These are phyloP conservation scores for Rehmannia glutinosa DNA, from an alignment of 257 asterid species.

Conservation along the genomic window DNA sequence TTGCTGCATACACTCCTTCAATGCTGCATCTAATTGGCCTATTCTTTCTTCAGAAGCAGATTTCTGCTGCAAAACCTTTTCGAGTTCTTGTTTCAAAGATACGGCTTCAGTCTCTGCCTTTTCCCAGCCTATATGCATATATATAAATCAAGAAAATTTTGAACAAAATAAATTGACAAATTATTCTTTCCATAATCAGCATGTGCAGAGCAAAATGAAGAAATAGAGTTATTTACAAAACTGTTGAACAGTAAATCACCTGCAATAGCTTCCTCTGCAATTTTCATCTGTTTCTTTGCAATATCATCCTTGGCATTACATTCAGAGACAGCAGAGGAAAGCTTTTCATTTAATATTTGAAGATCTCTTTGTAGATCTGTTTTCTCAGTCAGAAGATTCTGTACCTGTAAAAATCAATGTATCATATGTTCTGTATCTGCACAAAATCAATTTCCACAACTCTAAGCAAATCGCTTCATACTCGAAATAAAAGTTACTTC, in stretches of 20 bases:
- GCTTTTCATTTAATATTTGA: constrained; percentile 46
- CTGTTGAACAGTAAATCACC: constrained; percentile 42
- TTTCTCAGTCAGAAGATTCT: constrained; percentile 49
- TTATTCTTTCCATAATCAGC: not conserved
- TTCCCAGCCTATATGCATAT: constrained; percentile 69
- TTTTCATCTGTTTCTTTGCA: constrained; percentile 65
- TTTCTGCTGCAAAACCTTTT: constrained; percentile 54
- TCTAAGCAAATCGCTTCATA: not conserved
- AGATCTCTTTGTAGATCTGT: constrained; percentile 57
- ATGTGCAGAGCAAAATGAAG: too few relatives aligned
- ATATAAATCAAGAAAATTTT: not conserved
- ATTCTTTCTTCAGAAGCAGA: constrained; percentile 57
- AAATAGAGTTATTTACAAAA: not conserved
- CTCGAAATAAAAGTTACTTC: not conserved
- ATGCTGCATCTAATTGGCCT: constrained; percentile 76
- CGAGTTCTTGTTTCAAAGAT: constrained; percentile 63
- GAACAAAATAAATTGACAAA: not conserved
- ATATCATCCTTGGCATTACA: constrained; percentile 58
- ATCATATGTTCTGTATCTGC: not conserved
- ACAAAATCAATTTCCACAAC: not conserved
- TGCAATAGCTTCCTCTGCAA: constrained; percentile 86
- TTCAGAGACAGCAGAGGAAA: constrained; percentile 61
- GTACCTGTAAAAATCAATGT: constrained; percentile 29
- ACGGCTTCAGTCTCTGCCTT: constrained; percentile 71
- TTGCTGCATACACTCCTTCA: constrained; percentile 90